Base-by-base conservation (phyloP, 2,329 filamentous ascomycete species). In the Nemania sp. region DNA sequence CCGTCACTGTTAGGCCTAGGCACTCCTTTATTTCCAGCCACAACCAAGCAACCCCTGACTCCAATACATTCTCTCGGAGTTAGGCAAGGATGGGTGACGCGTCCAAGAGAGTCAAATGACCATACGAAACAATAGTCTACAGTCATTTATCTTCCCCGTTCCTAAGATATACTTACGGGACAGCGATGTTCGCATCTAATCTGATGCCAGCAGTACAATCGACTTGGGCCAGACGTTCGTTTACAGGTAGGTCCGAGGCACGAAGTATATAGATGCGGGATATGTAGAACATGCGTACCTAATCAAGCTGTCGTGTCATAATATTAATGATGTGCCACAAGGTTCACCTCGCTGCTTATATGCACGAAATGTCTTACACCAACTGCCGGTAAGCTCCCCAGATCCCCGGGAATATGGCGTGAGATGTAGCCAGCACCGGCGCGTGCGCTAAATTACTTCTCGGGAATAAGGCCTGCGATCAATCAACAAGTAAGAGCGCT, bases 341-440 rank as follows among this genome's bases (percentile, higher is more conserved):
- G 56, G 47, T 56, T 52, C 45, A 40, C 32, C 15, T 48, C 35
- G 34, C 47, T 49, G 60, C 60, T 62, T 40, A 62, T 56, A 59
- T 62, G 60, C 56, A 59, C 60, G 56, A 47, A 59, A 59, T 53
- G 53, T 43, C 56, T 59, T 48, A 56, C 56, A 53, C 60, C 42
- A 62, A 59, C 60, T 59, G 60, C 60, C 60, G 60, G 52, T 59
- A 54, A 59, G 56, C 56, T 51, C 60, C 54, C 60, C 60, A 59
- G 51, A 62, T 62, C 51, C 56, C 56, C 60, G 56, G 60, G 51
- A 59, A 59, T 53, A 59, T 12, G 35, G 42, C 18, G 56, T 55
- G 52, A 56, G 51, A 62, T 35, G 47, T 47, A 59, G 56, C 50
- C 34, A 48, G 17, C 37, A 40, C 34, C 21, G 21, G 37, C 39